Evolutionary conservation across 2,329 filamentous ascomycete genomes (phyloP).

Genomic region (Colletotrichum godetiae): DNA sequence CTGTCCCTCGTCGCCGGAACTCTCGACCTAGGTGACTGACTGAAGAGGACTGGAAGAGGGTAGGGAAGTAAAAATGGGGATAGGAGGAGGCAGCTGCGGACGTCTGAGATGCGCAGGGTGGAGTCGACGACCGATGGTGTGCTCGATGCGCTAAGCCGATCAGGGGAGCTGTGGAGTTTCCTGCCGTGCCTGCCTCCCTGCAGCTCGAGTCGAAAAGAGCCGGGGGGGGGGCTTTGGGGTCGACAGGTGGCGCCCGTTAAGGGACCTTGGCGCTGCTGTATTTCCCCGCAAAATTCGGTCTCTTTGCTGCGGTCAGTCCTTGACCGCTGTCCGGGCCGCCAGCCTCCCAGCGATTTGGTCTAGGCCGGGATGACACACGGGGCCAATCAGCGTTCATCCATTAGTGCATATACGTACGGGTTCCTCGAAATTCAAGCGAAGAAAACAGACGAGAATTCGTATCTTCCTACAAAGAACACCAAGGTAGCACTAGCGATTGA

Average conservation of each 20-base stretch:
- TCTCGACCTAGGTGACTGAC: no score
- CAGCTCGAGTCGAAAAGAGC: not conserved
- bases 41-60: no score
- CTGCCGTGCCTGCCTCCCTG: not conserved
- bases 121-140: constrained; percentile 29
- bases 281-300: constrained; percentile 32
- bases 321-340: constrained; percentile 23
- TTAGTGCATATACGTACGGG: not conserved
- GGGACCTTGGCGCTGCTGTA: constrained; percentile 19
- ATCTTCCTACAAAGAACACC: not conserved
- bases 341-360: constrained; percentile 20
- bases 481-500: not conserved
- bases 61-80: constrained; percentile 23
- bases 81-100: constrained; percentile 12
- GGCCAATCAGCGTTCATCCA: not conserved
- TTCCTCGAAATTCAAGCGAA: not conserved
- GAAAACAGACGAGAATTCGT: not conserved
- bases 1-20: no score
- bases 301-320: not conserved
- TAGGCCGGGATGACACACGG: not conserved
- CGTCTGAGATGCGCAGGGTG: constrained; percentile 10
- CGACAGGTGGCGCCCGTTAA: constrained; percentile 3
- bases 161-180: constrained; percentile 5
- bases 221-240: not conserved
- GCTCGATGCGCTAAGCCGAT: constrained; percentile 24